Evolutionary conservation across 148 eudicot species (phyloP).

Genomic region (Rhododendron simsii): DNA sequence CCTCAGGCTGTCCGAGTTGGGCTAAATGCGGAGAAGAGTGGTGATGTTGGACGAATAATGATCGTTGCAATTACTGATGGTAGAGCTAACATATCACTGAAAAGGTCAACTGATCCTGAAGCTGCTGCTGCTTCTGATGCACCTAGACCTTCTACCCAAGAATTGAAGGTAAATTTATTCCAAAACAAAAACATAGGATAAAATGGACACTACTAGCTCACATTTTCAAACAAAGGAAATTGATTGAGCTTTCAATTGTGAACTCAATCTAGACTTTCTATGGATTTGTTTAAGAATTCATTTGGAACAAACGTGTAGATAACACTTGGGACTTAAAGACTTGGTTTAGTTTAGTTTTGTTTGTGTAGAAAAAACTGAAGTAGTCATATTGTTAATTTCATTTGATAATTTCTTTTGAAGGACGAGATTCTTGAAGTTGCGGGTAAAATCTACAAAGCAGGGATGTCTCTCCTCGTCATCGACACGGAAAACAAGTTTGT

Average conservation of each 20-base stretch:
- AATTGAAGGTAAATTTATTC: conserved; percentile 58
- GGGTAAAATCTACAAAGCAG: conserved; percentile 87
- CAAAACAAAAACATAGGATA: not conserved
- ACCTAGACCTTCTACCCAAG: conserved; percentile 75
- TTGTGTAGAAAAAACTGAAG: not conserved
- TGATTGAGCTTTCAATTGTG: not conserved
- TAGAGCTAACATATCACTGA: conserved; percentile 92
- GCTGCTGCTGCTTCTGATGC: conserved; percentile 53
- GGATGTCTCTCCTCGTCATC: conserved; percentile 95
- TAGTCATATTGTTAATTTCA: not conserved
- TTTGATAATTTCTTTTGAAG: conserved; percentile 25
- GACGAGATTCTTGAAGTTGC: conserved; percentile 99
- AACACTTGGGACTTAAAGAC: not conserved
- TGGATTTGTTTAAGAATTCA: not conserved
- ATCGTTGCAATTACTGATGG: conserved; percentile 96
- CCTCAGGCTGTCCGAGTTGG: conserved; percentile 92
- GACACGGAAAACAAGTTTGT: conserved; percentile 98
- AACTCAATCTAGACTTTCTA: not conserved
- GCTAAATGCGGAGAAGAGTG: conserved; percentile 93
- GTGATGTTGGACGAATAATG: conserved; percentile 95
- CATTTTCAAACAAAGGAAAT: not conserved
- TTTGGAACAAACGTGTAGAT: not conserved
- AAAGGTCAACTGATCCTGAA: conserved; percentile 90
- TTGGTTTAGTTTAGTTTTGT: not conserved
- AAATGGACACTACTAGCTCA: not conserved